phyloP scores from a whole-genome alignment of 768 basidiomycete species.

The Omphalotus guepiniiformis region DNA sequence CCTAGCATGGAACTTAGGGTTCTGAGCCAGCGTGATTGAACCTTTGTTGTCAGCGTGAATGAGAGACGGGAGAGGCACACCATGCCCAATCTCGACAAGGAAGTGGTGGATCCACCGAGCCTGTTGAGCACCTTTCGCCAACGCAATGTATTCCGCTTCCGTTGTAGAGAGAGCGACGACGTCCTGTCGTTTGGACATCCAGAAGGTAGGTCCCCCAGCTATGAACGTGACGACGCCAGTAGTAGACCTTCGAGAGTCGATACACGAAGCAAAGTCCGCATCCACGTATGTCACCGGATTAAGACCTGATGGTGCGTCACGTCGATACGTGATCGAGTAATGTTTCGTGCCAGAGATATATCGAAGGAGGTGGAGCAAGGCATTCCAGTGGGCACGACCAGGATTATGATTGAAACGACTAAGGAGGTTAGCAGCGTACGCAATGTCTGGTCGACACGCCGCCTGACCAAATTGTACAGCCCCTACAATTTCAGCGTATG shows the following conservation, averaged over 20 bases:
- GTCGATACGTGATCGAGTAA: not conserved
- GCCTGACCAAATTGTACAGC: slow-evolving; percentile 1
- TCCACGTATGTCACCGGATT: not conserved
- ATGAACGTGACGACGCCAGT: not conserved
- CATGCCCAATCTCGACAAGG: not conserved
- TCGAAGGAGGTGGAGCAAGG: not conserved
- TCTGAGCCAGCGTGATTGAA: slow-evolving; percentile 14
- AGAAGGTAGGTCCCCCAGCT: not conserved
- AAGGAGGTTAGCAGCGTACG: not conserved
- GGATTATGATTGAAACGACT: slow-evolving; percentile 6
- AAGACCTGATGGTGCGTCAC: not conserved
- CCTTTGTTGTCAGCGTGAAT: slow-evolving; percentile 23
- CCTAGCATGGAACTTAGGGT: slow-evolving; percentile 22
- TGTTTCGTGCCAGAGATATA: slow-evolving; percentile 2
- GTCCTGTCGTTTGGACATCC: slow-evolving; percentile 3
- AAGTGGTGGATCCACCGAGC: not conserved
- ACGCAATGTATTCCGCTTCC: not conserved
- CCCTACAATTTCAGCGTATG: not conserved
- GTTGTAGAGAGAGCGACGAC: not conserved
- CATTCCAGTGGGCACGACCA: slow-evolving; percentile 1
- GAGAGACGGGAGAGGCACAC: not conserved
- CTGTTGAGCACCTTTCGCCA: not conserved
- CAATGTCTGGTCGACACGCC: not conserved
- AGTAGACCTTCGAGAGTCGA: not conserved
- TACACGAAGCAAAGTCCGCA: not conserved